Conservation (phyloP, 2,329 filamentous ascomycete species). For the Daldinia sp. region DNA sequence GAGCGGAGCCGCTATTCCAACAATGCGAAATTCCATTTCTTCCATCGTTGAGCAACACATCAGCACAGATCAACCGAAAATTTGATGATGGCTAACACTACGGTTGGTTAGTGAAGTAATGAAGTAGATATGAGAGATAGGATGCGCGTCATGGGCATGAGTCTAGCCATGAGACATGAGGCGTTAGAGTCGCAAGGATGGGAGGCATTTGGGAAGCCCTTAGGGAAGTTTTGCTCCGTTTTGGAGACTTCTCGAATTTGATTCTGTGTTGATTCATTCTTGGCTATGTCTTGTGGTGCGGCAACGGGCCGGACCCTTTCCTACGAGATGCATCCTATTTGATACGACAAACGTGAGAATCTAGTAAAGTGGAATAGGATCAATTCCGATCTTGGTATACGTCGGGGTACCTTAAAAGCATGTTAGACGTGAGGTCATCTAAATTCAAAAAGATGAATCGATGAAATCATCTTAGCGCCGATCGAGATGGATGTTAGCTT, state of each 20-base stretch:
- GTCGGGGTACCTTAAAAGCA: not conserved
- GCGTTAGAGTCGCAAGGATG: slow-evolving; percentile 3
- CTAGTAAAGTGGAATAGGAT: slow-evolving; percentile 1
- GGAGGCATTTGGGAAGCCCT: slow-evolving; percentile 14
- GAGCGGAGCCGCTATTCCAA: slow-evolving; percentile 9
- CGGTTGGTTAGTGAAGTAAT: slow-evolving; percentile 1
- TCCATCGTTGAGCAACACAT: not conserved
- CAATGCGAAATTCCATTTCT: not conserved
- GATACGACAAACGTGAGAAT: not conserved
- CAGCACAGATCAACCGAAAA: not conserved
- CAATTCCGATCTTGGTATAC: slow-evolving; percentile 12
- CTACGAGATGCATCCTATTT: slow-evolving; percentile 1
- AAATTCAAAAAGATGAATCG: slow-evolving; percentile 21
- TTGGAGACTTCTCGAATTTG: slow-evolving; percentile 8
- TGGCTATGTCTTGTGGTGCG: not conserved
- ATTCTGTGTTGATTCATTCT: not conserved
- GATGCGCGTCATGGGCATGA: slow-evolving; percentile 34
- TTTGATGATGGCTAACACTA: slow-evolving; percentile 1
- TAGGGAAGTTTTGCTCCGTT: slow-evolving; percentile 37
- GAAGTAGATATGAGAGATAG: slow-evolving; percentile 6
- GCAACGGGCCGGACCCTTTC: slow-evolving; percentile 21
- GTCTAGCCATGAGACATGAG: slow-evolving; percentile 13
- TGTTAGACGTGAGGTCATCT: slow-evolving; percentile 37
- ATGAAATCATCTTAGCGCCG: slow-evolving; percentile 46
- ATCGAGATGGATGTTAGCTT: slow-evolving; percentile 40